Evolutionary conservation across 805 yeast species (phyloP).

Genomic region (Teunomyces funiuensis): DNA sequence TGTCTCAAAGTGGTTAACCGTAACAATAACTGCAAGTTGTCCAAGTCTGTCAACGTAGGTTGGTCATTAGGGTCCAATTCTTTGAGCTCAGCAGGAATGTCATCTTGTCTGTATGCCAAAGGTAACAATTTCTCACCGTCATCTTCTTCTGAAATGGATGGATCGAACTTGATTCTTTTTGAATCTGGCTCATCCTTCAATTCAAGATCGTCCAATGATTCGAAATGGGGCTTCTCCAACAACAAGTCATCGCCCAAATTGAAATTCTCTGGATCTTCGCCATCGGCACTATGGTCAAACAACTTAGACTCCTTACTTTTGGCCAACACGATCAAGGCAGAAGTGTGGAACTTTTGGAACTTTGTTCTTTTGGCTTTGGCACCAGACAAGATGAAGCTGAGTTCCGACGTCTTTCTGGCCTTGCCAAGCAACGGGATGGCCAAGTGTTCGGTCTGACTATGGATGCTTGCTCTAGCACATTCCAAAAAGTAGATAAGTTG

Average conservation of each 20-base stretch:
- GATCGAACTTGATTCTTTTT: slow-evolving; percentile 44
- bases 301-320: slow-evolving; percentile 38
- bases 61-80: slow-evolving; percentile 77
- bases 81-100: slow-evolving; percentile 56
- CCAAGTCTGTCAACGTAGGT: slow-evolving; percentile 68
- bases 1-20: slow-evolving; percentile 62
- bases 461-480: slow-evolving; percentile 60
- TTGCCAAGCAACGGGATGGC: slow-evolving; percentile 53
- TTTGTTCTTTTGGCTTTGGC: slow-evolving; percentile 86
- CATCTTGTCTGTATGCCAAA: slow-evolving; percentile 58
- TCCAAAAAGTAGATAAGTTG: slow-evolving; percentile 61
- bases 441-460: slow-evolving; percentile 63
- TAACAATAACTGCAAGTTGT: slow-evolving; percentile 70
- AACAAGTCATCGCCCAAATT: slow-evolving; percentile 73
- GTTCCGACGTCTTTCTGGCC: slow-evolving; percentile 58
- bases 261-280: slow-evolving; percentile 52
- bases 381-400: slow-evolving; percentile 75
- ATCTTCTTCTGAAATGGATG: slow-evolving; percentile 21
- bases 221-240: slow-evolving; percentile 72
- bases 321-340: slow-evolving; percentile 78
- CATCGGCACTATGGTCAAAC: slow-evolving; percentile 17
- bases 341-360: slow-evolving; percentile 67
- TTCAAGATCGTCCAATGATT: slow-evolving; percentile 51
- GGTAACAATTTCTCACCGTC: slow-evolving; percentile 52
- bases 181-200: slow-evolving; percentile 33